A percentile compares a stretch with the other conserved stretches of the same genome.
Evolutionary conservation across 2,329 filamentous ascomycete species (phyloP).

Genomic region (Fusarium haematococcum): DNA sequence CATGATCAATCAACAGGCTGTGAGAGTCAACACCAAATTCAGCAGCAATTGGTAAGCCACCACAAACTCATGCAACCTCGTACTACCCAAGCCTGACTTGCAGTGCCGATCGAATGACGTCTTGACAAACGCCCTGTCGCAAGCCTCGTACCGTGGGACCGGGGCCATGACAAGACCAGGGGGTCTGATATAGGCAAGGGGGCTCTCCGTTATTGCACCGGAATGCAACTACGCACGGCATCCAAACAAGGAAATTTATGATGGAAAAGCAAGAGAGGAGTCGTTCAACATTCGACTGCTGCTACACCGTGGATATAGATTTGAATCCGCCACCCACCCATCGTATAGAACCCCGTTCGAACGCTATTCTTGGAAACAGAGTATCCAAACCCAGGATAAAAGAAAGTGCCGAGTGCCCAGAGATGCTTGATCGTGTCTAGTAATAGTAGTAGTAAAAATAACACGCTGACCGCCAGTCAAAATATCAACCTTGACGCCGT

Average conservation of each 20-base stretch:
- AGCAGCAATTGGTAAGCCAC: not conserved
- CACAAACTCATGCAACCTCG: not conserved
- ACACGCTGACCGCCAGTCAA: conserved; percentile 27
- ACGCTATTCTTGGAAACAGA: not conserved
- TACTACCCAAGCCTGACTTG: conserved; percentile 1
- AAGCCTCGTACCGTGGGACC: not conserved
- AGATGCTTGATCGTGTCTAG: conserved; percentile 30
- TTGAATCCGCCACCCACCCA: not conserved
- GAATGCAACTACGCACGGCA: not conserved
- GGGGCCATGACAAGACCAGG: not conserved
- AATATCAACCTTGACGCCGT: conserved; percentile 29
- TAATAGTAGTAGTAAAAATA: conserved; percentile 14
- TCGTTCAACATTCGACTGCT: not conserved
- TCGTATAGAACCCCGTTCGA: not conserved
- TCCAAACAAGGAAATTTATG: not conserved
- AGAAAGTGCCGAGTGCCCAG: conserved; percentile 29
- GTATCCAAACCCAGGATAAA: conserved; percentile 26
- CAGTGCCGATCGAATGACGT: conserved; percentile 6
- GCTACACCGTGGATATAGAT: not conserved
- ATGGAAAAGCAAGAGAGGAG: not conserved
- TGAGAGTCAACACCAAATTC: not conserved
- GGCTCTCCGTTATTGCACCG: not conserved
- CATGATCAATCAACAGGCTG: not conserved
- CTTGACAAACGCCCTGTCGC: not conserved
- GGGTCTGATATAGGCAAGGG: not conserved